Evolutionary conservation across 345 rosid species (phyloP).

Genomic region (Litchi chinensis): DNA sequence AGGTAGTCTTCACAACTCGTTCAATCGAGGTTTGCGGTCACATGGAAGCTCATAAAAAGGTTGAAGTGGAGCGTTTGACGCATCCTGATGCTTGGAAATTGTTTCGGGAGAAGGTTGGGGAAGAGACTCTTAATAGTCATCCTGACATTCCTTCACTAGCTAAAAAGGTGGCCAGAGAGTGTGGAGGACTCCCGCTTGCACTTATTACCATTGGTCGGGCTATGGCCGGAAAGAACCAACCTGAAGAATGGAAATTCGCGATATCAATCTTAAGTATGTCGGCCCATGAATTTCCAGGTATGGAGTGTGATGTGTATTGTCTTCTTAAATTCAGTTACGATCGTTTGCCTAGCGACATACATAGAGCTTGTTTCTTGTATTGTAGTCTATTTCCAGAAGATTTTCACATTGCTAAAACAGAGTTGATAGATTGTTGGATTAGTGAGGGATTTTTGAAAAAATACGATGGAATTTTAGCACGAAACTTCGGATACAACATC

Average conservation of each 20-base stretch:
- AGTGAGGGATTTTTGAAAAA: constrained; percentile 34
- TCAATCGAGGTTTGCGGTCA: background rate
- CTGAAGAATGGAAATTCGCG: background rate
- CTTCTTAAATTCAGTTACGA: background rate
- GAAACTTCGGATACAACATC: constrained; percentile 29
- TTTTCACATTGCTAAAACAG: constrained; percentile 4
- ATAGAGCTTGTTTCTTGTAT: background rate
- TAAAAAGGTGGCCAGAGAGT: background rate
- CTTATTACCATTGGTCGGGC: background rate
- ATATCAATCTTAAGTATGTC: background rate
- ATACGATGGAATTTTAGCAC: background rate
- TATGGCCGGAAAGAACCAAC: background rate
- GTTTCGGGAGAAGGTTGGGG: background rate
- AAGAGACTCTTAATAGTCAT: background rate
- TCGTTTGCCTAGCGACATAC: background rate
- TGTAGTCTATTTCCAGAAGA: constrained; percentile 30
- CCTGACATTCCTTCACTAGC: background rate
- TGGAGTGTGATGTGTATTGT: background rate
- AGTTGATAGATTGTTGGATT: constrained; percentile 27
- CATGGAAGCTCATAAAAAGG: background rate
- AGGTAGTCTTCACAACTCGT: constrained; percentile 20
- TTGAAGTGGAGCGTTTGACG: constrained; percentile 6
- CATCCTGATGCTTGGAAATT: background rate
- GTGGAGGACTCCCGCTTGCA: constrained; percentile 6
- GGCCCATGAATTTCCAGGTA: constrained; percentile 16